Percentiles rank a stretch among this genome's conserved stretches.
phyloP scores from a whole-genome alignment of 2,329 filamentous ascomycete genomes.

The Talaromyces rugulosus region DNA sequence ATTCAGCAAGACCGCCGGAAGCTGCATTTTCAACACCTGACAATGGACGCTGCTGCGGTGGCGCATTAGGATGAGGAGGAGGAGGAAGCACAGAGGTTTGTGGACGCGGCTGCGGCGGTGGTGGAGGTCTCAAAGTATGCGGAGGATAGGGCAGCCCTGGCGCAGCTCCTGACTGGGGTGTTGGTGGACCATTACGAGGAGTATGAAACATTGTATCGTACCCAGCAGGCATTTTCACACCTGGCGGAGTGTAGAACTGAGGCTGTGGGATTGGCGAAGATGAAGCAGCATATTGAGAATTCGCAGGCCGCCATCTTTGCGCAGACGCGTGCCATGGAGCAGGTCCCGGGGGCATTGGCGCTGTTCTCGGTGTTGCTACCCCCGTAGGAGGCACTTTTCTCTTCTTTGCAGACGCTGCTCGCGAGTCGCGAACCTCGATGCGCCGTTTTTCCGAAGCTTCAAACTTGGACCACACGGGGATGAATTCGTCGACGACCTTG shows the following conservation, averaged over 20 bases:
- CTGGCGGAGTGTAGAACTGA: conserved; percentile 14
- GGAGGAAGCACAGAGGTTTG: background rate
- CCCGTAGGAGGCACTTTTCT: conserved; percentile 19
- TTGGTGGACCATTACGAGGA: conserved; percentile 5
- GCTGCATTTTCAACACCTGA: conserved; percentile 12
- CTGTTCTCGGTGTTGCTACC: background rate
- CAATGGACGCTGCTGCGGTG: background rate
- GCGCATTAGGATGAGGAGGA: background rate
- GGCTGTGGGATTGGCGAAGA: conserved; percentile 3
- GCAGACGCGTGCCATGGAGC: conserved; percentile 9
- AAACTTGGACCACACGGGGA: conserved; percentile 38
- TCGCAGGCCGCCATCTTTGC: background rate
- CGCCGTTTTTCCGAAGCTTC: conserved; percentile 34
- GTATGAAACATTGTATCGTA: conserved; percentile 37
- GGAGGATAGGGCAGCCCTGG: background rate
- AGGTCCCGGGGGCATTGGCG: background rate
- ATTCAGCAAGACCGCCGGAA: background rate
- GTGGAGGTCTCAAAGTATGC: conserved; percentile 3
- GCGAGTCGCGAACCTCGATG: conserved; percentile 35
- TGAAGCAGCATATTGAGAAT: background rate
- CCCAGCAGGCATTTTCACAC: conserved; percentile 31
- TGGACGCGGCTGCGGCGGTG: conserved; percentile 11
- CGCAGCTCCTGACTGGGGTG: background rate
- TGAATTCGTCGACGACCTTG: conserved; percentile 36
- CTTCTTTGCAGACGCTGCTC: conserved; percentile 20